Percentiles rank a stretch among this genome's conserved stretches.
These are phyloP conservation scores for Botryotinia calthae DNA, from an alignment of 2,329 filamentous ascomycete genomes.

Conservation along the genomic window DNA sequence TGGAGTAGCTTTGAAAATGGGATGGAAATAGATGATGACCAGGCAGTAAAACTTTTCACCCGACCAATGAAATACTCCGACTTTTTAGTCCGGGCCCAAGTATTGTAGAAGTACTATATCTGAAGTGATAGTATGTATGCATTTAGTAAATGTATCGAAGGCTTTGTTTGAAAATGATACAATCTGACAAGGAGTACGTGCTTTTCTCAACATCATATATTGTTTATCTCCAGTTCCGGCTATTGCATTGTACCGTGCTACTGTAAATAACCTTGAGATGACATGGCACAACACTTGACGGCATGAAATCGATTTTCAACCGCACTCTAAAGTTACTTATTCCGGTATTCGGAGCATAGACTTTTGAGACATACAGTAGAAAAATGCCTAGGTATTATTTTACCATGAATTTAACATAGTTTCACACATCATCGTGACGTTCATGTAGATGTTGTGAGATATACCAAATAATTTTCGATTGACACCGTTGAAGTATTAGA, in stretches of 20 bases:
- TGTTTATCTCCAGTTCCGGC: constrained; percentile 14
- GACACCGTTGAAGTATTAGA: constrained; percentile 16
- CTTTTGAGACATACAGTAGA: constrained; percentile 3
- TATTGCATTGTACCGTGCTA: constrained; percentile 17
- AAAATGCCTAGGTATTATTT: not conserved
- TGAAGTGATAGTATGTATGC: constrained; percentile 11
- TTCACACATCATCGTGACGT: not conserved
- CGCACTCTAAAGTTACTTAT: constrained; percentile 4
- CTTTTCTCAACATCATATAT: constrained; percentile 12
- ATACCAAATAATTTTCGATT: constrained; percentile 11
- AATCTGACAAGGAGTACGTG: constrained; percentile 5
- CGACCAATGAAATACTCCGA: constrained; percentile 13
- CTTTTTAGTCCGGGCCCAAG: not conserved
- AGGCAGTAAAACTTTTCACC: not conserved
- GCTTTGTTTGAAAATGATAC: constrained; percentile 1
- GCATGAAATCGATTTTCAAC: constrained; percentile 12
- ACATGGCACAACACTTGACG: constrained; percentile 21
- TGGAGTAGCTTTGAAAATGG: not conserved
- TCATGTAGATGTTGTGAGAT: constrained; percentile 4
- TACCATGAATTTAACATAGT: not conserved
- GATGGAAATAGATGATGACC: not conserved
- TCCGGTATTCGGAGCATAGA: constrained; percentile 12
- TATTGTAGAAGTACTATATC: constrained; percentile 5
- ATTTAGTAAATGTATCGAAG: not conserved
- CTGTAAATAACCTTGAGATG: constrained; percentile 16